A percentile compares a stretch with the other conserved stretches of the same genome.
These are phyloP conservation scores for Ceratobasidium sp. DNA, from an alignment of 1,284 basidiomycete species.

Conservation along the genomic window DNA sequence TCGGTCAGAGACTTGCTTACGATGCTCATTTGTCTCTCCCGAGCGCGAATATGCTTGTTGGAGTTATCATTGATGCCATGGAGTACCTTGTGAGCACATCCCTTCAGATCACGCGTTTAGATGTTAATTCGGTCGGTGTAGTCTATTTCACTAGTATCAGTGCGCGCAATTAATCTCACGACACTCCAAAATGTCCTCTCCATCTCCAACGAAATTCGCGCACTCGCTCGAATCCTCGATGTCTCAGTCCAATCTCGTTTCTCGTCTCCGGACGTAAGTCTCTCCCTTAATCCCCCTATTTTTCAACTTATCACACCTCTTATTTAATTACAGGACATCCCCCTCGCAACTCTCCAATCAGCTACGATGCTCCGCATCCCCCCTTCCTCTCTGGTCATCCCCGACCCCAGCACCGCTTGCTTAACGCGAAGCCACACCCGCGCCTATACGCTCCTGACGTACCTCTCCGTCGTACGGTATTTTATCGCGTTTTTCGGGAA, in stretches of 20 bases:
- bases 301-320: too few relatives aligned
- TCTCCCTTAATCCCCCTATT: neutral
- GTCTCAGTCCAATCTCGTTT: neutral
- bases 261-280: neutral
- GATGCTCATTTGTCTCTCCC: slow-evolving; percentile 19
- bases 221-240: slow-evolving; percentile 14
- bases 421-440: neutral
- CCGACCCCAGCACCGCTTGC: neutral
- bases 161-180: slow-evolving; percentile 1
- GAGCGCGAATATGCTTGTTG: slow-evolving; percentile 27
- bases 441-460: slow-evolving; percentile 2
- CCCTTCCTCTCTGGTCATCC: neutral
- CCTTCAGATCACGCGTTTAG: too few relatives aligned
- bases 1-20: slow-evolving; percentile 18
- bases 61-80: slow-evolving; percentile 25
- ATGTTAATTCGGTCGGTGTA: too few relatives aligned
- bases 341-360: slow-evolving; percentile 1
- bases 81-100: slow-evolving; percentile 14
- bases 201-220: slow-evolving; percentile 11
- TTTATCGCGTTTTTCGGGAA: slow-evolving; percentile 4
- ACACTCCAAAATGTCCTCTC: slow-evolving; percentile 29
- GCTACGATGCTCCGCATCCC: slow-evolving; percentile 10
- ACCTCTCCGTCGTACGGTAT: slow-evolving; percentile 7
- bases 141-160: neutral
- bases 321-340: neutral